phyloP scores from a whole-genome alignment of 2,329 filamentous ascomycete species.

The Beauveria scarabaeidicola region DNA sequence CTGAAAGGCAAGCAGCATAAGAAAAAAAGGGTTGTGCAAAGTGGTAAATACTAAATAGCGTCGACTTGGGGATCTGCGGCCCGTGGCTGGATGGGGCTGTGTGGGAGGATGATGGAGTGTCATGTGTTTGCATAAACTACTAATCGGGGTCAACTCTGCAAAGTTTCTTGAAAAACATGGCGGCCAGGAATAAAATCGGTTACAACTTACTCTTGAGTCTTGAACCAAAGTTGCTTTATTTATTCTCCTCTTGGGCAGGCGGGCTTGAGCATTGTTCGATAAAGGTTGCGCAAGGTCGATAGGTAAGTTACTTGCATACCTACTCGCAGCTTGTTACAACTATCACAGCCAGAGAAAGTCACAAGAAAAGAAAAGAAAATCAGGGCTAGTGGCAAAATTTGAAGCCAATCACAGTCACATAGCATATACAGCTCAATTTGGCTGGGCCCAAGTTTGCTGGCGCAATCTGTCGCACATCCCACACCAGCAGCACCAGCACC shows the following conservation, averaged over 20 bases:
- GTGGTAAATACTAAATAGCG: neutral
- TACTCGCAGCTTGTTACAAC: too few species aligned
- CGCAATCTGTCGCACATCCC: conserved; percentile 1
- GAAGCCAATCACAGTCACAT: neutral
- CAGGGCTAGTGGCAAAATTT: too few species aligned
- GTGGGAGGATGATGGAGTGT: neutral
- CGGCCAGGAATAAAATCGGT: neutral
- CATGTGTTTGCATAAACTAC: neutral
- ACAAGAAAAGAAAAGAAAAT: neutral
- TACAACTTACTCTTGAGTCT: too few species aligned
- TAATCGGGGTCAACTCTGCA: neutral
- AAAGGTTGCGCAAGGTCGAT: neutral
- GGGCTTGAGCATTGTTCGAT: neutral
- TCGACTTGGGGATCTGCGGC: conserved; percentile 15
- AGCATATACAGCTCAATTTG: neutral
- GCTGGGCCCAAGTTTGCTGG: neutral
- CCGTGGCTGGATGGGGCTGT: neutral
- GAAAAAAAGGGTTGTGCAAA: neutral
- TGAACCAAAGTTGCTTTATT: neutral
- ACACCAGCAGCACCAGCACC: neutral
- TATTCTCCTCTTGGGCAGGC: neutral
- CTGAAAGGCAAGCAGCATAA: neutral
- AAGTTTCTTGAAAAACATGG: neutral
- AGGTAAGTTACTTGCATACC: neutral
- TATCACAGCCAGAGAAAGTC: neutral